phyloP scores from a whole-genome alignment of 2,329 filamentous ascomycete genomes.

The Microdochium trichocladiopsis region DNA sequence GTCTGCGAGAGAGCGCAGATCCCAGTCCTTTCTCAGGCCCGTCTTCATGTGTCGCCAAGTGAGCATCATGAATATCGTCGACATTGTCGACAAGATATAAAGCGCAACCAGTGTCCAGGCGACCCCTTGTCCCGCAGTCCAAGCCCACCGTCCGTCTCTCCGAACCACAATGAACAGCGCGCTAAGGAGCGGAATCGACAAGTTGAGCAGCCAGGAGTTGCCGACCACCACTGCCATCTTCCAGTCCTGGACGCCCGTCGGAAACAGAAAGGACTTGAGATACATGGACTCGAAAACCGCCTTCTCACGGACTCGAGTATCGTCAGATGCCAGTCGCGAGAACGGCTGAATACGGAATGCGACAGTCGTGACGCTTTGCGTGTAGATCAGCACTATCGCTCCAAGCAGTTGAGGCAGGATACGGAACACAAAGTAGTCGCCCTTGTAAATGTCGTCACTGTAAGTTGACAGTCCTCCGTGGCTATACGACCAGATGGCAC shows the following conservation, averaged over 20 bases:
- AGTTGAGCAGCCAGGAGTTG: constrained; percentile 69
- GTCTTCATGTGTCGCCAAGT: constrained; percentile 61
- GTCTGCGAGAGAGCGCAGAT: constrained; percentile 75
- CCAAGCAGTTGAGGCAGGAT: constrained; percentile 77
- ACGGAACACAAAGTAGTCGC: constrained; percentile 77
- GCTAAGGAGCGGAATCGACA: constrained; percentile 76
- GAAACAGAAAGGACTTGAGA: constrained; percentile 61
- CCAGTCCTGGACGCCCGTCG: constrained; percentile 52
- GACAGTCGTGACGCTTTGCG: constrained; percentile 66
- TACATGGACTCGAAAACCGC: constrained; percentile 64
- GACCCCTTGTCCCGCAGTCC: constrained; percentile 71
- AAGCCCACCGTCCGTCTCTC: constrained; percentile 58
- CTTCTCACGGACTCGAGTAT: constrained; percentile 49
- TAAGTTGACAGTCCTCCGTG: constrained; percentile 64
- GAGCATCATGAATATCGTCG: constrained; percentile 50
- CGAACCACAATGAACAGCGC: constrained; percentile 63
- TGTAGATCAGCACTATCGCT: constrained; percentile 65
- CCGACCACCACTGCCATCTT: constrained; percentile 60
- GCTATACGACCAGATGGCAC: constrained; percentile 58
- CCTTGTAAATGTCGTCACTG: constrained; percentile 56
- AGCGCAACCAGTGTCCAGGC: constrained; percentile 72
- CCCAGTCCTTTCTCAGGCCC: constrained; percentile 66
- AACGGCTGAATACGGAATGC: constrained; percentile 76
- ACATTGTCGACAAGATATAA: constrained; percentile 60
- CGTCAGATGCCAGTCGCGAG: constrained; percentile 62